Percentiles rank a stretch among this genome's conserved stretches.
These are phyloP conservation scores for Ceratocystis cubensis DNA, from an alignment of 2,329 filamentous ascomycete genomes.

Conservation along the genomic window DNA sequence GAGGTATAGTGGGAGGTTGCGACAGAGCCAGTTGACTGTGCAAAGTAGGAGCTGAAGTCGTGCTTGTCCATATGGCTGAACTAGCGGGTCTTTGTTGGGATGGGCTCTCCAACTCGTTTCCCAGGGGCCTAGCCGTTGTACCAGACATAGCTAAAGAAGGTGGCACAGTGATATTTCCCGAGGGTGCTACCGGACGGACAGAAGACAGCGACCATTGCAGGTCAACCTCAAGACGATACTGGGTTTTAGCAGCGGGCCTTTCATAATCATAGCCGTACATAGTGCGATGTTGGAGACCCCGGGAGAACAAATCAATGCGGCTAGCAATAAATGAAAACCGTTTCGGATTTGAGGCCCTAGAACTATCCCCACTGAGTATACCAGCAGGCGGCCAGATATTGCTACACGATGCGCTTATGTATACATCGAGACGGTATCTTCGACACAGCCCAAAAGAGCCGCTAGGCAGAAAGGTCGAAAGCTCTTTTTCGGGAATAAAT, in stretches of 20 bases:
- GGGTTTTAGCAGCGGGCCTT: not conserved
- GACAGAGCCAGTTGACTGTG: not conserved
- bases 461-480: conserved; percentile 39
- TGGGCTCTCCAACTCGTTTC: not conserved
- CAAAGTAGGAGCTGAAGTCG: not conserved
- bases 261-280: conserved; percentile 19
- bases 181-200: not conserved
- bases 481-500: conserved; percentile 39
- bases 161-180: not conserved
- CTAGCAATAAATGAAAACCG: conserved; percentile 17
- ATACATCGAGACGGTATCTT: conserved; percentile 38
- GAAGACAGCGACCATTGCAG: conserved; percentile 9
- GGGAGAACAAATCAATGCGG: conserved; percentile 17
- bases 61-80: not conserved
- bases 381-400: conserved; percentile 42
- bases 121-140: not conserved
- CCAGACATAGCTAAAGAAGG: not conserved
- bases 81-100: not conserved
- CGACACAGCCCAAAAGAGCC: conserved; percentile 37
- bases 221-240: conserved; percentile 13
- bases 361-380: conserved; percentile 17
- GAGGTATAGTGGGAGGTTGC: not conserved
- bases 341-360: conserved; percentile 9
- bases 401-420: conserved; percentile 40
- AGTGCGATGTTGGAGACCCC: not conserved